Percentiles rank a stretch among this genome's conserved stretches.
phyloP scores from a whole-genome alignment of 495 filamentous ascomycete genomes.

The Massariosphaeria phaeospora region DNA sequence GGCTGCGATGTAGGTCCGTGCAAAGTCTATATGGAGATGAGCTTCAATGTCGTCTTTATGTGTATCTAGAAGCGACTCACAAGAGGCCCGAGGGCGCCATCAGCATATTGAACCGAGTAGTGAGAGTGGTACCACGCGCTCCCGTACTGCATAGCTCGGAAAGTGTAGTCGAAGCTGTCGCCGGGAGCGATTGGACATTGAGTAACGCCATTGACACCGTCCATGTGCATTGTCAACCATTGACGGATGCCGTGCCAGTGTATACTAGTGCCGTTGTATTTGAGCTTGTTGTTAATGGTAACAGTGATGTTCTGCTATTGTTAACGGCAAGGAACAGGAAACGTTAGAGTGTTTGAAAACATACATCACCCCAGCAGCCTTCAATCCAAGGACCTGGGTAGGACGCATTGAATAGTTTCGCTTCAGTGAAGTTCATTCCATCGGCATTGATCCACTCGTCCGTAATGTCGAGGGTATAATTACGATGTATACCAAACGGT shows the following conservation, averaged over 20 bases:
- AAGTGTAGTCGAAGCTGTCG: conserved; percentile 15
- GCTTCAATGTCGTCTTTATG: not conserved
- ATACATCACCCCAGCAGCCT: conserved; percentile 42
- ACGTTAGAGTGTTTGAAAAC: not conserved
- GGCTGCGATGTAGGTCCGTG: conserved; percentile 51
- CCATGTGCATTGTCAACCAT: conserved; percentile 3
- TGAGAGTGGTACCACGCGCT: conserved; percentile 31
- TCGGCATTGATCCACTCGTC: conserved; percentile 34
- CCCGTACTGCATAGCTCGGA: conserved; percentile 26
- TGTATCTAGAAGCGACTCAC: conserved; percentile 18
- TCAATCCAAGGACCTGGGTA: conserved; percentile 39
- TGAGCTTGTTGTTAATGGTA: conserved; percentile 24
- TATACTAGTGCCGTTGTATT: conserved; percentile 32
- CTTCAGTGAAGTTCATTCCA: conserved; percentile 23
- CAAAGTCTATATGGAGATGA: conserved; percentile 36
- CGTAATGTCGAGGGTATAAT: conserved; percentile 31
- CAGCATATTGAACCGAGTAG: conserved; percentile 42
- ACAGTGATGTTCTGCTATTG: conserved; percentile 23
- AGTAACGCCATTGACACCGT: conserved; percentile 25
- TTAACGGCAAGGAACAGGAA: not conserved
- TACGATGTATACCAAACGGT: conserved; percentile 32
- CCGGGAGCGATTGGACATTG: conserved; percentile 35
- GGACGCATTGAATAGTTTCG: conserved; percentile 33
- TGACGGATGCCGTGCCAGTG: conserved; percentile 31
- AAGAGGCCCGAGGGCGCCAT: conserved; percentile 50